These are phyloP conservation scores for Aspergillus persii DNA, from an alignment of 2,329 filamentous ascomycete genomes.

Conservation along the genomic window DNA sequence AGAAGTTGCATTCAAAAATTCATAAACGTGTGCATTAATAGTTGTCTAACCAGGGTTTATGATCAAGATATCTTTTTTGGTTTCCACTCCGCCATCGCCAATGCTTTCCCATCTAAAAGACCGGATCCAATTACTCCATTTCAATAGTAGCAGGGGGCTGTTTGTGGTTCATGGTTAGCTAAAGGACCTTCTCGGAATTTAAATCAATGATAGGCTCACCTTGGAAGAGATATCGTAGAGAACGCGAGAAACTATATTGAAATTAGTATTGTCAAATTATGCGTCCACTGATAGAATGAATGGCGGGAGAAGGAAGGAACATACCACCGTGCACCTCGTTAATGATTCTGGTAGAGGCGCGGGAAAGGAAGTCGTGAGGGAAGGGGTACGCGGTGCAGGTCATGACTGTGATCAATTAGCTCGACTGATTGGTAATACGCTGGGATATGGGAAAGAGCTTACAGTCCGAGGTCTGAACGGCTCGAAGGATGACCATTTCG, in stretches of 20 bases:
- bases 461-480: conserved; percentile 61
- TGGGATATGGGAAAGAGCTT: neutral
- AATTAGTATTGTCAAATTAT: neutral
- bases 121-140: conserved; percentile 56
- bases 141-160: conserved; percentile 73
- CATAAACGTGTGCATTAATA: neutral
- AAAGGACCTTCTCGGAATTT: neutral
- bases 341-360: conserved; percentile 65
- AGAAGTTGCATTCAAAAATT: neutral
- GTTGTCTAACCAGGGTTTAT: neutral
- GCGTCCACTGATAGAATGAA: neutral
- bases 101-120: neutral
- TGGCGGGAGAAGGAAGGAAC: neutral
- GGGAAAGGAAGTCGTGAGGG: conserved; percentile 62
- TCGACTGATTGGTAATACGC: neutral
- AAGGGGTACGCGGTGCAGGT: conserved; percentile 70
- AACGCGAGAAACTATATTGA: conserved; percentile 19
- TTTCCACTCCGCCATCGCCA: neutral
- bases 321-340: conserved; percentile 66
- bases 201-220: neutral
- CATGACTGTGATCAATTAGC: conserved; percentile 54
- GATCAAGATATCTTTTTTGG: neutral
- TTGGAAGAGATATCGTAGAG: conserved; percentile 41
- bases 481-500: conserved; percentile 61
- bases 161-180: conserved; percentile 37